Base-by-base conservation (phyloP, 2,329 filamentous ascomycete genomes). In the Seiridium cupressi region DNA sequence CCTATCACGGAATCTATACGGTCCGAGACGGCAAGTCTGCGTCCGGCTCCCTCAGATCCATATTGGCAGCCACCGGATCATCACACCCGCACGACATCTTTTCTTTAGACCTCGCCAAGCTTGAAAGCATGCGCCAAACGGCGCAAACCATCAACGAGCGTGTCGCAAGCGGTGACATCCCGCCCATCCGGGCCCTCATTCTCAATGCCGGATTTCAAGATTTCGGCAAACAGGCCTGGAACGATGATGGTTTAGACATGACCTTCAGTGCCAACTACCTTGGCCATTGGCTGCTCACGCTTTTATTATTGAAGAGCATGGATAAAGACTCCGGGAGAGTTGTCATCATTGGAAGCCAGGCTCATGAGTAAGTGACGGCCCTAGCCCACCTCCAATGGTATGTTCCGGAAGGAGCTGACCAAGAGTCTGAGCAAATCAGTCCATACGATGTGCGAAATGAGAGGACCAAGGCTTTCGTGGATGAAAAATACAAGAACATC, bases 171-270 rank as follows among this genome's bases (percentile, higher is more conserved):
- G 61, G 56, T n/a, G 63, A 70, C 1, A 64, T 78, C 32, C 75
- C 77, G 5, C 75, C 70, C 0, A 76, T 80, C 57, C 70, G 70
- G 13, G 74, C 69, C 1, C 66, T 80, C 4, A 72, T 79, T 9
- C 70, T 80, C 4, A 72, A 70, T 47, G 71, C 71, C 1, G 72
- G 61, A 3, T 70, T 59, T 56, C 62, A 68, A 36, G 69, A 73
- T 2, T 64, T 65, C 32, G 54, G 44, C 13, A 51, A 55, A 26
- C 67, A 70, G 58, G 44, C 56, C 4, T 65, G 57, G 61, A 64
- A 61, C 0, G 54, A 63, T 1, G 62, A 65, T 13, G 64, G 65
- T 2, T 61, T 70, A n/a, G 69, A 71, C 44, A 66, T 51, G 13
- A 59, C 62, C 0, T 71, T 72, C 36, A 54, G 44, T 0, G 42